Conservation (phyloP, 192 early-diverging fungal species). For the Martensiomyces pterosporus region DNA sequence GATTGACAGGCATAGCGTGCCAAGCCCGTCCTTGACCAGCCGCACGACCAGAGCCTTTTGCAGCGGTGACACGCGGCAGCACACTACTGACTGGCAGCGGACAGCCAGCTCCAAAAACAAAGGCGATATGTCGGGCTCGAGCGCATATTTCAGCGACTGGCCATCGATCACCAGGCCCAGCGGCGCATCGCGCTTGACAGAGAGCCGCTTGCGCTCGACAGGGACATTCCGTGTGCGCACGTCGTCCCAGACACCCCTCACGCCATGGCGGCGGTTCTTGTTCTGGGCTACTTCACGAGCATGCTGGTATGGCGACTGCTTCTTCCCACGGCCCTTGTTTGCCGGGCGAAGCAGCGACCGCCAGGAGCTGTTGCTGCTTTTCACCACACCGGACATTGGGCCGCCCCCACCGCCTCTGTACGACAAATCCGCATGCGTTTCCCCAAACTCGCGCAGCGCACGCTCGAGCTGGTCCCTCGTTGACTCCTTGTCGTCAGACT, state of each 20-base stretch:
- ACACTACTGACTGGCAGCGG: slow-evolving; percentile 83
- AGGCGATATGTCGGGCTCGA: slow-evolving; percentile 57
- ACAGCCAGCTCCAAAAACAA: slow-evolving; percentile 70
- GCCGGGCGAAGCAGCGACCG: slow-evolving; percentile 18
- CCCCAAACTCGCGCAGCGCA: slow-evolving; percentile 60
- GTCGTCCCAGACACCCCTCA: slow-evolving; percentile 49
- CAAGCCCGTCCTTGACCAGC: slow-evolving; percentile 75
- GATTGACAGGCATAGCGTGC: slow-evolving; percentile 86
- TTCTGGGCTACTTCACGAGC: slow-evolving; percentile 27
- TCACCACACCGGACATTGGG: slow-evolving; percentile 28
- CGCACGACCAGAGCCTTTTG: slow-evolving; percentile 96
- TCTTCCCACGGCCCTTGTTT: background rate
- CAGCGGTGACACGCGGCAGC: slow-evolving; percentile 91
- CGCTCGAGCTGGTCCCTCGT: slow-evolving; percentile 65
- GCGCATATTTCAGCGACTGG: slow-evolving; percentile 71
- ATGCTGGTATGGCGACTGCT: slow-evolving; percentile 12
- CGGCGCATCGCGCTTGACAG: slow-evolving; percentile 31
- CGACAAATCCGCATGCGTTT: slow-evolving; percentile 41
- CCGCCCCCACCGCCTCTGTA: slow-evolving; percentile 35
- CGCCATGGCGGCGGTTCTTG: slow-evolving; percentile 28
- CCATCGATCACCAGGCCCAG: slow-evolving; percentile 89
- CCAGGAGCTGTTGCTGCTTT: slow-evolving; percentile 32
- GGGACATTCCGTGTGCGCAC: slow-evolving; percentile 48
- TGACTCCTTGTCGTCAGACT: slow-evolving; percentile 52
- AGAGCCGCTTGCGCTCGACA: slow-evolving; percentile 2